Evolutionary conservation across 2,329 filamentous ascomycete genomes (phyloP), one percentile per base, ranked within the genome.

Genomic region (Teratosphaeriaceae sp.): DNA sequence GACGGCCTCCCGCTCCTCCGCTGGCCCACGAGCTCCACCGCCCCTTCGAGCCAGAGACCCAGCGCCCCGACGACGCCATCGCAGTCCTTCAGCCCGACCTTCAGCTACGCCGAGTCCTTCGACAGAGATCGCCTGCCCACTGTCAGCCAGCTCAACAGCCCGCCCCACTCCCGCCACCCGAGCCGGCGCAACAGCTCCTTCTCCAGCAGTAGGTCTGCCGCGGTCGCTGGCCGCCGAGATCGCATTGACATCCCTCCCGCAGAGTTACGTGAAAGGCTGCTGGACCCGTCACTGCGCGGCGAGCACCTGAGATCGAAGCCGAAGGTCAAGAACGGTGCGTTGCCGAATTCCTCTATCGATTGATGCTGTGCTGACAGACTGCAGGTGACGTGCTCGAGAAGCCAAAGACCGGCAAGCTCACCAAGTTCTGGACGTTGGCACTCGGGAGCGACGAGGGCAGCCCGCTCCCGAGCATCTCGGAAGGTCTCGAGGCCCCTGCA

Each of bases 131-230:
- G 24, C 21, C 16, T 20, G 13, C 40, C 40, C 4, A 41, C 26
- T 20, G 40, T 42, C 30, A 42, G 40, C 40, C 15, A 26, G 21
- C 30, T 42, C 40, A 42, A 36, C 21, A 42, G 40, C 22, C 40
- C 40, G 2, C 40, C 40, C 3, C 21, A 5, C 15, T 36, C 40
- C 5, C 12, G 20, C n/a, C 21, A 23, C 7, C 21, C 5, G 3
- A 42, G 30, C 15, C 29, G 40, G 2, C 40, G 40, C 16, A 36
- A 30, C 30, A 42, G 40, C 40, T 42, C 40, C 2, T 40, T 40
- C 27, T 31, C 38, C 15, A 27, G 18, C 3, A 42, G 40, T 35
- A 29, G n/a, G 30, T 36, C 30, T 20, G 3, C 31, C 21, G 4
- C 23, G 8, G 22, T 3, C 29, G 4, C 16, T 12, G 9, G 13